A percentile compares a stretch with the other conserved stretches of the same genome.
Conservation (phyloP, 2,329 filamentous ascomycete genomes). For the Xylariaceae sp. region DNA sequence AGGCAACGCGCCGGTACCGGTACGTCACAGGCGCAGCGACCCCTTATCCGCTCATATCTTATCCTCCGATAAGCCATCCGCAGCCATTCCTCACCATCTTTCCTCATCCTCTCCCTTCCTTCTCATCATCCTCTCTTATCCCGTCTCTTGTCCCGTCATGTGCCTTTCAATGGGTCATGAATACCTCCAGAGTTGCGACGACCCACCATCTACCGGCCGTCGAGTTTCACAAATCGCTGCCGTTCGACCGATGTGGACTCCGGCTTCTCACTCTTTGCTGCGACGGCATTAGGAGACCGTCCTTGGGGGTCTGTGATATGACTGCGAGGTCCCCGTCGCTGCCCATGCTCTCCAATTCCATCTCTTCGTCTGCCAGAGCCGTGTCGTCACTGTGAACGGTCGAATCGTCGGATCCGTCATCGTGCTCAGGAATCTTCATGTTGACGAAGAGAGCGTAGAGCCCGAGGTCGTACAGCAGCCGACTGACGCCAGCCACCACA, state of each 20-base stretch:
- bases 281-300: neutral
- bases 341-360: slow-evolving; percentile 15
- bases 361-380: slow-evolving; percentile 14
- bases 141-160: too few relatives aligned
- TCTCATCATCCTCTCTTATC: too few relatives aligned
- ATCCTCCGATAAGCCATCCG: too few relatives aligned
- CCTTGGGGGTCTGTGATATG: neutral
- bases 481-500: slow-evolving; percentile 44
- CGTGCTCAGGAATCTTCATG: slow-evolving; percentile 42
- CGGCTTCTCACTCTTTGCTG: slow-evolving; percentile 3
- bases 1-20: too few relatives aligned
- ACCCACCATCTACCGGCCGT: too few relatives aligned
- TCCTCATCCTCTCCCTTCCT: too few relatives aligned
- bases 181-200: too few relatives aligned
- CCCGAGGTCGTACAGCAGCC: slow-evolving; percentile 51
- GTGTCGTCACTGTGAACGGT: slow-evolving; percentile 1
- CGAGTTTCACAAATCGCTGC: too few relatives aligned
- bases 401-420: slow-evolving; percentile 16
- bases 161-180: too few relatives aligned
- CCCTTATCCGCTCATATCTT: too few relatives aligned
- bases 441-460: slow-evolving; percentile 53
- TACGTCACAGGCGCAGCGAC: too few relatives aligned
- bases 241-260: neutral
- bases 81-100: too few relatives aligned
- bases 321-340: slow-evolving; percentile 1